Evolutionary conservation across 1,284 basidiomycete species (phyloP).

Genomic region (Laetiporus sulphureus): DNA sequence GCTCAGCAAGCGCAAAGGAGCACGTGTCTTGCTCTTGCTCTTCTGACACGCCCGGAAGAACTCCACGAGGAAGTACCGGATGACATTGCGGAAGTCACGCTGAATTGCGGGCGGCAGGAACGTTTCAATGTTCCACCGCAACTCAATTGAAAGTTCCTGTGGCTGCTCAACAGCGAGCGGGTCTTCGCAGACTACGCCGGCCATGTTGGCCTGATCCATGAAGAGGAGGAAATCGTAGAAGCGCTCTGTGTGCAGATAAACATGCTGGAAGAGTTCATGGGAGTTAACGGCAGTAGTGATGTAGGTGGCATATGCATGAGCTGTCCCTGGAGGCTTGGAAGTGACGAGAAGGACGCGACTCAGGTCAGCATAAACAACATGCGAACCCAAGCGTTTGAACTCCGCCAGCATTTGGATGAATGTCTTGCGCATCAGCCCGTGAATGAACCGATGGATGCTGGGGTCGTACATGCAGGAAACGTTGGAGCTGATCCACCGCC

Average conservation of each 20-base stretch:
- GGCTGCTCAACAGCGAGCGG: slow-evolving; percentile 63
- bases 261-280: slow-evolving; percentile 93
- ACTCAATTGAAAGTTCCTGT: slow-evolving; percentile 68
- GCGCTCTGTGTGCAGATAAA: slow-evolving; percentile 81
- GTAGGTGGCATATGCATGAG: slow-evolving; percentile 93
- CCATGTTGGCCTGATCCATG: slow-evolving; percentile 95
- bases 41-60: slow-evolving; percentile 77
- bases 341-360: slow-evolving; percentile 88
- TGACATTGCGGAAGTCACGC: slow-evolving; percentile 65
- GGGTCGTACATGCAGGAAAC: slow-evolving; percentile 90
- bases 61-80: slow-evolving; percentile 85
- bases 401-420: slow-evolving; percentile 97
- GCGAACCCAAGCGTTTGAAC: slow-evolving; percentile 91
- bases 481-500: slow-evolving; percentile 92
- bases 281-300: slow-evolving; percentile 90
- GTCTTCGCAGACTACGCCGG: slow-evolving; percentile 83
- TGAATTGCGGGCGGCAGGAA: slow-evolving; percentile 89
- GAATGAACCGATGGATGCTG: slow-evolving; percentile 88
- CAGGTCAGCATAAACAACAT: slow-evolving; percentile 95
- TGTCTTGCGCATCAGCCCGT: slow-evolving; percentile 96
- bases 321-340: slow-evolving; percentile 92
- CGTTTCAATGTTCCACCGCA: slow-evolving; percentile 92
- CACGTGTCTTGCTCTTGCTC: slow-evolving; percentile 50
- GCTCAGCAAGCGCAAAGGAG: slow-evolving; percentile 71
- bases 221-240: slow-evolving; percentile 95